Evolutionary conservation across 768 basidiomycete species (phyloP).

Genomic region (Holtermanniella nyarrowii): DNA sequence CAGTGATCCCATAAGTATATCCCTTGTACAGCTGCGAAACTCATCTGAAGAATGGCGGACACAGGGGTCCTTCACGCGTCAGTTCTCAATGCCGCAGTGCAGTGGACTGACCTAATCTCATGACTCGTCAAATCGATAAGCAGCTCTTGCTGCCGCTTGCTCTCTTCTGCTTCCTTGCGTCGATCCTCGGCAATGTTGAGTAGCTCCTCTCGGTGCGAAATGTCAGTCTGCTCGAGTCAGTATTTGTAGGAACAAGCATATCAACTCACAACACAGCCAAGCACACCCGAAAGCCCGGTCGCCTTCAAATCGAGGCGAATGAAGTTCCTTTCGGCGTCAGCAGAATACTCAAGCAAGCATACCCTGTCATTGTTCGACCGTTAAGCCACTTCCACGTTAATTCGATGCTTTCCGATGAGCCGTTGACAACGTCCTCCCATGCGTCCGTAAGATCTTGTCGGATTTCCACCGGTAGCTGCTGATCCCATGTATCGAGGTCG

Average conservation of each 20-base stretch:
- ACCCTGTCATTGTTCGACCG: constrained; percentile 19
- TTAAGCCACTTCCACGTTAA: constrained; percentile 31
- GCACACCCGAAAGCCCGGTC: constrained; percentile 19
- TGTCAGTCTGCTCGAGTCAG: no score
- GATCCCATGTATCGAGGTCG: constrained; percentile 21
- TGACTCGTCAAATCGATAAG: constrained; percentile 40
- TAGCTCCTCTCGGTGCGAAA: constrained; percentile 30
- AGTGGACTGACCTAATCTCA: constrained; percentile 21
- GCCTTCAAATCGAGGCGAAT: constrained; percentile 22
- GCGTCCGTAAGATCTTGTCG: constrained; percentile 1
- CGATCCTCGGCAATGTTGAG: constrained; percentile 26
- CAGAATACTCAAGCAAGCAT: no score
- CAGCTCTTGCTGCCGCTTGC: constrained; percentile 38
- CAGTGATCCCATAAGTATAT: constrained; percentile 38
- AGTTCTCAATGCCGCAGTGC: background rate
- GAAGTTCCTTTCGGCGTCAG: no score
- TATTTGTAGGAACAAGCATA: no score
- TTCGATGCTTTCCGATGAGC: constrained; percentile 11
- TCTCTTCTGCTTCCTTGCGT: constrained; percentile 32
- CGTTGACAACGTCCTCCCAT: constrained; percentile 15
- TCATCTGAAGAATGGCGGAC: constrained; percentile 36
- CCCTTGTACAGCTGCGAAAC: constrained; percentile 9
- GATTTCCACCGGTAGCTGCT: constrained; percentile 13
- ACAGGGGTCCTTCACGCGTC: constrained; percentile 26
- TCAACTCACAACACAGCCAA: constrained; percentile 35